A percentile compares a stretch with the other conserved stretches of the same genome.
These are phyloP conservation scores for Sabuloglossum arenarium DNA, from an alignment of 495 filamentous ascomycete species.

Conservation along the genomic window DNA sequence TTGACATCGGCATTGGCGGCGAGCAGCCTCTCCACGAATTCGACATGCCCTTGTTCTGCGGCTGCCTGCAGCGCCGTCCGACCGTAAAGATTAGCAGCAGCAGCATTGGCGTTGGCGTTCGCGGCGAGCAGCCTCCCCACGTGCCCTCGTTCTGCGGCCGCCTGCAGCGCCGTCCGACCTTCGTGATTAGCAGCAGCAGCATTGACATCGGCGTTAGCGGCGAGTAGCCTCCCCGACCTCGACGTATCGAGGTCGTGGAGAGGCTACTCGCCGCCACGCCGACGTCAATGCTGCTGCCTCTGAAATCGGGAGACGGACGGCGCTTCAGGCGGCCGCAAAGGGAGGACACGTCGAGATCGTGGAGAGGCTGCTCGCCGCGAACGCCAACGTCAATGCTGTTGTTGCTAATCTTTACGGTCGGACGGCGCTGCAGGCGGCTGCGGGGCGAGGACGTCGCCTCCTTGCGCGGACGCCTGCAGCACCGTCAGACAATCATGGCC, in stretches of 20 bases:
- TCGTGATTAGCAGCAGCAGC: neutral
- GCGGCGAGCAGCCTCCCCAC: neutral
- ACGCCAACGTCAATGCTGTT: neutral
- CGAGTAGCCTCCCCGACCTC: neutral
- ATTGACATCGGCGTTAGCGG: neutral
- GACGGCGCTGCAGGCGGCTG: neutral
- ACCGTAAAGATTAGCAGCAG: neutral
- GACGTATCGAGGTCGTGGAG: neutral
- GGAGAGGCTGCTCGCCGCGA: neutral
- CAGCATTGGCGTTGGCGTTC: neutral
- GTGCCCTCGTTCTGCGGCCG: too few relatives aligned
- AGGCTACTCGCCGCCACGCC: neutral
- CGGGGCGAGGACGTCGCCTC: too few relatives aligned
- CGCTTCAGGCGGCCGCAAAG: neutral
- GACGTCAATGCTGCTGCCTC: neutral
- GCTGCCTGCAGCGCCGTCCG: neutral
- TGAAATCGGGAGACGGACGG: neutral
- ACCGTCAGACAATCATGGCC: neutral
- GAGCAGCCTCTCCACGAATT: neutral
- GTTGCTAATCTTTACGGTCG: neutral
- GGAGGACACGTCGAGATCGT: too few relatives aligned
- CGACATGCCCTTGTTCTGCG: too few relatives aligned
- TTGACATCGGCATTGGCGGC: neutral
- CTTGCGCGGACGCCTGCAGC: neutral
- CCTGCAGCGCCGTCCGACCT: neutral